phyloP scores from a whole-genome alignment of 257 asterid genomes.

The Nicotiana sylvestris region DNA sequence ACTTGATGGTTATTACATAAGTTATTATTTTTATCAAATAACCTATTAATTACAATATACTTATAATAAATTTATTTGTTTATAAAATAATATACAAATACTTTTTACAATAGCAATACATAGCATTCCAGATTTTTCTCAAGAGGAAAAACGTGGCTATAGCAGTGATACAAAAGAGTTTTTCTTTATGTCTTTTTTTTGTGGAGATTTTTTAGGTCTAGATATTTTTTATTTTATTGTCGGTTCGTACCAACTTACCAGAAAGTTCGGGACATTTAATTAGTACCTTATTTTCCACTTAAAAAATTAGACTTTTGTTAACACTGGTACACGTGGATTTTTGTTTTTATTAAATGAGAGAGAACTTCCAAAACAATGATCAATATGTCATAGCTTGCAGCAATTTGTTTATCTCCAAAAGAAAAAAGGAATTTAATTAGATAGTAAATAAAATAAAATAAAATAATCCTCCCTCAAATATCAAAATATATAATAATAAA shows the following conservation, averaged over 20 bases:
- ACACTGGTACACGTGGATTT: neutral
- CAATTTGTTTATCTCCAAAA: neutral
- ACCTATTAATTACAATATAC: no score
- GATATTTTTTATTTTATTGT: constrained; percentile 20
- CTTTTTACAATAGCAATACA: no score
- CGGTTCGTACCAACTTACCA: constrained; percentile 13
- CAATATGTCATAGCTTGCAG: neutral
- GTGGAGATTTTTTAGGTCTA: constrained; percentile 19
- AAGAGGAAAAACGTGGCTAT: constrained; percentile 18
- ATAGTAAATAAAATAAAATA: neutral
- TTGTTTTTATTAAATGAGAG: neutral
- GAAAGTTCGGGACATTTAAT: neutral
- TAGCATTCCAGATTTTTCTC: neutral
- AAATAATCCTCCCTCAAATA: neutral
- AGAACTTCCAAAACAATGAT: neutral
- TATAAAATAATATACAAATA: no score
- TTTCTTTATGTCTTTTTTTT: neutral
- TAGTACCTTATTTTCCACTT: neutral
- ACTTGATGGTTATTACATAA: no score
- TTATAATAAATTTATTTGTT: no score
- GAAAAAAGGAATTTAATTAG: neutral
- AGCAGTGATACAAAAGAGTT: neutral
- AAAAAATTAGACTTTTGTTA: neutral
- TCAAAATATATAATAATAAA: neutral
- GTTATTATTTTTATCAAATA: no score